Conservation (phyloP, 805 yeast species). For the Candida jianshihensis region DNA sequence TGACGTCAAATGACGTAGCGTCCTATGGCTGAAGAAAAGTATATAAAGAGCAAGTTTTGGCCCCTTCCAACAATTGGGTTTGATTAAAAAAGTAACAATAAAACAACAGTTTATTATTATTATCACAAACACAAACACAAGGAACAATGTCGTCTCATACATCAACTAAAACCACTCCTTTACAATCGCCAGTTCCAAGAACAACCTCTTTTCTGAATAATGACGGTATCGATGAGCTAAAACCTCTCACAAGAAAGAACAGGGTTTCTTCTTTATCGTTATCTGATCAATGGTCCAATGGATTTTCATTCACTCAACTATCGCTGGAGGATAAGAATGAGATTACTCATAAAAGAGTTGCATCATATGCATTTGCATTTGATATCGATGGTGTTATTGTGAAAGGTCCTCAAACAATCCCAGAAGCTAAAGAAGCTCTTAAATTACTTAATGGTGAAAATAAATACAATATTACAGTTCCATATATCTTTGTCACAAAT, state of each 20-base stretch:
- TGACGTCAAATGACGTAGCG: too few relatives aligned
- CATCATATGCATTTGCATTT: slow-evolving; percentile 84
- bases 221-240: slow-evolving; percentile 64
- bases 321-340: slow-evolving; percentile 34
- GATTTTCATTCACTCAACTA: slow-evolving; percentile 13
- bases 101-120: not conserved
- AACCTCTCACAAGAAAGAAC: slow-evolving; percentile 55
- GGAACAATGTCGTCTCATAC: slow-evolving; percentile 5
- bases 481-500: slow-evolving; percentile 81
- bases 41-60: too few relatives aligned
- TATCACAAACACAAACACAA: too few relatives aligned
- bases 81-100: too few relatives aligned
- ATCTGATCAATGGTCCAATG: slow-evolving; percentile 59
- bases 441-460: slow-evolving; percentile 70
- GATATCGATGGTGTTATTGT: slow-evolving; percentile 91
- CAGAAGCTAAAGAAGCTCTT: slow-evolving; percentile 71
- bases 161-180: slow-evolving; percentile 15
- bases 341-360: slow-evolving; percentile 66
- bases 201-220: slow-evolving; percentile 53
- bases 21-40: too few relatives aligned
- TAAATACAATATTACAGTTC: slow-evolving; percentile 69
- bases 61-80: too few relatives aligned
- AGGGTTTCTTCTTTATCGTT: slow-evolving; percentile 61
- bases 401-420: slow-evolving; percentile 78
- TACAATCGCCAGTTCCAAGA: slow-evolving; percentile 17